Evolutionary conservation across 345 rosid species (phyloP).

Genomic region (Zanthoxylum bungeanum): DNA sequence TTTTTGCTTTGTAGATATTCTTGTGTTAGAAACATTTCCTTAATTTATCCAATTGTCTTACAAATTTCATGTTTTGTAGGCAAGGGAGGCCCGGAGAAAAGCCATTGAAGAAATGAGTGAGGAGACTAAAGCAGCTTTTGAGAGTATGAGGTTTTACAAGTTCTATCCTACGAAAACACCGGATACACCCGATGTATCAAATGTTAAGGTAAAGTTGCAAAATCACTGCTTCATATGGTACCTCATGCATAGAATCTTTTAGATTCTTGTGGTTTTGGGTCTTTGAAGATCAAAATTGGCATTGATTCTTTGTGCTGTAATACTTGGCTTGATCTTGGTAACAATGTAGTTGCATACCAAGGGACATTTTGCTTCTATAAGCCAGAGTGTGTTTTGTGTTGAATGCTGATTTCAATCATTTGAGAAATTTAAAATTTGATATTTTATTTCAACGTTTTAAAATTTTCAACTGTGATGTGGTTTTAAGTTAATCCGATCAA

Average conservation of each 20-base stretch:
- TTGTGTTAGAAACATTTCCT: neutral
- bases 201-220: slow-evolving; percentile 49
- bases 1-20: neutral
- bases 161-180: slow-evolving; percentile 78
- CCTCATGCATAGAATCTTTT: neutral
- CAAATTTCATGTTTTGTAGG: slow-evolving; percentile 41
- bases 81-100: slow-evolving; percentile 78
- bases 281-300: neutral
- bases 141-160: slow-evolving; percentile 83
- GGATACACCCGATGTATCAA: slow-evolving; percentile 71
- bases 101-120: slow-evolving; percentile 81
- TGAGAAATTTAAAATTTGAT: neutral
- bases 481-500: neutral
- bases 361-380: neutral
- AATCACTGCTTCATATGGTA: neutral
- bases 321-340: neutral
- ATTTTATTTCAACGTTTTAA: neutral
- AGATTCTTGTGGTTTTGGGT: neutral
- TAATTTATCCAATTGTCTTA: slow-evolving; percentile 2
- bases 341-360: neutral
- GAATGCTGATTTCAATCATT: neutral
- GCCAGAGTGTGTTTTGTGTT: neutral
- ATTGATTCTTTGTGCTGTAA: neutral
- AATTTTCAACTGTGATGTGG: neutral
- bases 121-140: slow-evolving; percentile 58